Percentiles rank a stretch among this genome's conserved stretches.
Evolutionary conservation across 371 early-diverging fungal species (phyloP).

Genomic region (Catenaria anguillulae): DNA sequence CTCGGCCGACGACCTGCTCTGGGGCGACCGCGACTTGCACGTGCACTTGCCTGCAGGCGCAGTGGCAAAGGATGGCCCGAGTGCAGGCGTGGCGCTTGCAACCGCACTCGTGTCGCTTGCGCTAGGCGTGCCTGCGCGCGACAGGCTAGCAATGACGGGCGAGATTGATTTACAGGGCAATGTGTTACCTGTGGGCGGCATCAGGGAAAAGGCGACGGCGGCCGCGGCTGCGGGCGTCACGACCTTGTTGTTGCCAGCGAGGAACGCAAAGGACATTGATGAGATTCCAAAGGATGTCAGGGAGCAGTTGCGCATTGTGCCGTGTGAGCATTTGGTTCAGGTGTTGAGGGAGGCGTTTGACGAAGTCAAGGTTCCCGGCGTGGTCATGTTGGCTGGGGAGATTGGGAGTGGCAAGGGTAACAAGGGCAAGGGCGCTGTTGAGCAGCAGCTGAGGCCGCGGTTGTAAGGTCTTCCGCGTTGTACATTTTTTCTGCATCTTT

Average conservation of each 20-base stretch:
- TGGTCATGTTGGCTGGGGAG: no score
- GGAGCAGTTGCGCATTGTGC: neutral
- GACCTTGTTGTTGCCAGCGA: conserved; percentile 24
- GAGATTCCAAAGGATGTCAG: conserved; percentile 7
- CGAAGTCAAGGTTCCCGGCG: no score
- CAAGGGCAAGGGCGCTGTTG: no score
- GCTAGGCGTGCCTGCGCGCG: conserved; percentile 36
- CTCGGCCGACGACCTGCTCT: conserved; percentile 18
- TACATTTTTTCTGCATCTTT: no score
- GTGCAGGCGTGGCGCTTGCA: conserved; percentile 53
- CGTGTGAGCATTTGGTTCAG: neutral
- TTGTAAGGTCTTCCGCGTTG: no score
- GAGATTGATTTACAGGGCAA: conserved; percentile 71
- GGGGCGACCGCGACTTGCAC: conserved; percentile 52
- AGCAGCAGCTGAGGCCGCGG: no score
- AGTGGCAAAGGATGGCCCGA: conserved; percentile 70
- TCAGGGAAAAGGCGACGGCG: conserved; percentile 71
- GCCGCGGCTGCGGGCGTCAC: conserved; percentile 64
- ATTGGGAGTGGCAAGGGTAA: no score
- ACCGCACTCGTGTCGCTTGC: conserved; percentile 62
- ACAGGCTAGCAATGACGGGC: conserved; percentile 63
- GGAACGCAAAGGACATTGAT: conserved; percentile 25
- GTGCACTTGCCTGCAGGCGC: conserved; percentile 75
- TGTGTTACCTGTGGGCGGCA: conserved; percentile 71
- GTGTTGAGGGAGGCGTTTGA: conserved; percentile 6